A percentile compares a stretch with the other conserved stretches of the same genome.
Conservation (phyloP, 306 rosid species). For the Carpinus fangiana region DNA sequence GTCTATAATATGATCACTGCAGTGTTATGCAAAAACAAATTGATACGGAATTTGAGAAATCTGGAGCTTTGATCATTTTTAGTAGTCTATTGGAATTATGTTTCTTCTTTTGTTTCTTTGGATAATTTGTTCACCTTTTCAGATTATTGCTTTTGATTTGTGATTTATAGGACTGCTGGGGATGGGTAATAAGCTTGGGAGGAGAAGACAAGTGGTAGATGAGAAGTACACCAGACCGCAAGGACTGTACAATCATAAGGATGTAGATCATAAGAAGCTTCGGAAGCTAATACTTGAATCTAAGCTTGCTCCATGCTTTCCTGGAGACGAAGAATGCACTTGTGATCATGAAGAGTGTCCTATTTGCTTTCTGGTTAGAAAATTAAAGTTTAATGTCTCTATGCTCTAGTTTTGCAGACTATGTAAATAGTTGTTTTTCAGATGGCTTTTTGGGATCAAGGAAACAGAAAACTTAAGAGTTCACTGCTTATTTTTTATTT, state of each 20-base stretch:
- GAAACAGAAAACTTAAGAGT: background rate
- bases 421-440: background rate
- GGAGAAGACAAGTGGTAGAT: slow-evolving; percentile 89
- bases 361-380: slow-evolving; percentile 90
- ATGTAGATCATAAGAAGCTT: slow-evolving; percentile 97
- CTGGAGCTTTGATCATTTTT: background rate
- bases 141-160: background rate
- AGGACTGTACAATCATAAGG: slow-evolving; percentile 93
- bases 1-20: background rate
- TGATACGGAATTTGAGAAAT: background rate
- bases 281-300: slow-evolving; percentile 91
- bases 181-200: slow-evolving; percentile 99
- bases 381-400: background rate
- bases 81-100: background rate
- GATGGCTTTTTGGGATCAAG: background rate
- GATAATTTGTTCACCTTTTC: background rate
- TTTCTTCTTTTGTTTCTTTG: background rate
- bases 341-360: slow-evolving; percentile 93
- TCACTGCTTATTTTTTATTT: background rate
- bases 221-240: slow-evolving; percentile 93
- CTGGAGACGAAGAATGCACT: slow-evolving; percentile 78
- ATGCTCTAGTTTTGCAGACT: background rate
- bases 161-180: background rate
- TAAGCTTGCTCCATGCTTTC: slow-evolving; percentile 96
- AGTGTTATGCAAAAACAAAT: background rate